Evolutionary conservation across 2,329 filamentous ascomycete species (phyloP).

Genomic region (Botryotinia calthae): DNA sequence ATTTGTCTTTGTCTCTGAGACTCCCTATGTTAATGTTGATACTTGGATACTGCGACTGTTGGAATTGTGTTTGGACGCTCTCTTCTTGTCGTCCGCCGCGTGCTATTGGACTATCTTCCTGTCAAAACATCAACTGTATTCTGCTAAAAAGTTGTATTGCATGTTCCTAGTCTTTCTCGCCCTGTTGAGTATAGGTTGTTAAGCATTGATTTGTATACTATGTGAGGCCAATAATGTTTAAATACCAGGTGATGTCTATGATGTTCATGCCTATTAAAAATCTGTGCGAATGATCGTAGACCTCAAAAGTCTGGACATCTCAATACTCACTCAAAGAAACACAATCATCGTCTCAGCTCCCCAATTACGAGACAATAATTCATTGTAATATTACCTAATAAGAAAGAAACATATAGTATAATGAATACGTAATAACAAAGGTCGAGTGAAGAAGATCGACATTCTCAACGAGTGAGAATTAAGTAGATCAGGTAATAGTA

Average conservation of each 20-base stretch:
- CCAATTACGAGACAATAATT: background rate
- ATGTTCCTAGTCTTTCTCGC: background rate
- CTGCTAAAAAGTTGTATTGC: background rate
- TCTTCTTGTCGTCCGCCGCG: background rate
- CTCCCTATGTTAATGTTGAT: background rate
- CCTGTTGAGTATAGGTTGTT: background rate
- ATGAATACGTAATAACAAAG: background rate
- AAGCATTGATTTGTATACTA: background rate
- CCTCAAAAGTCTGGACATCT: background rate
- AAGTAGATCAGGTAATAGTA: background rate
- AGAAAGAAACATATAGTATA: background rate
- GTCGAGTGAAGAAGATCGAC: background rate
- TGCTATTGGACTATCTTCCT: background rate
- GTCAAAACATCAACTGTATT: background rate
- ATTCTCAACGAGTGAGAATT: background rate
- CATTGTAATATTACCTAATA: background rate
- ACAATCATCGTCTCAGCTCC: background rate
- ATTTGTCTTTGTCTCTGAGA: background rate
- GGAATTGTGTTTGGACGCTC: fast-evolving
- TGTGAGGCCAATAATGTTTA: fast-evolving
- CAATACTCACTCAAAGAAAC: background rate
- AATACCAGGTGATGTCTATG: fast-evolving
- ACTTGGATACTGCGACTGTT: background rate
- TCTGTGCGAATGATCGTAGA: too few relatives aligned
- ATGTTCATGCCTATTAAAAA: too few relatives aligned